Evolutionary conservation across 352 stramenopile species (phyloP).

Genomic region (Pythium plurisporium): DNA sequence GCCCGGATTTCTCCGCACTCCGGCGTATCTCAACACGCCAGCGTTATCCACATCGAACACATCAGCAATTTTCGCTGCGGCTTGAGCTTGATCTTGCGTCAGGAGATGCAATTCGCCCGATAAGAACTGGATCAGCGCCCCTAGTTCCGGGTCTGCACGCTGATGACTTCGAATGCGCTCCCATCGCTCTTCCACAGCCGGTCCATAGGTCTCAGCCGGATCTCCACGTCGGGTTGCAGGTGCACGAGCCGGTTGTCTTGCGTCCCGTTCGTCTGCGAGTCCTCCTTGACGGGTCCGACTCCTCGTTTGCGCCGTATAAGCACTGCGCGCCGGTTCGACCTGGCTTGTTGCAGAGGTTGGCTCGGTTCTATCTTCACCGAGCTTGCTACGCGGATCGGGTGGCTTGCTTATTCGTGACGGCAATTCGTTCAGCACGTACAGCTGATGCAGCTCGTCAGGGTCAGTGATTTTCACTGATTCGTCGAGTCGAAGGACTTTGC

Average conservation of each 20-base stretch:
- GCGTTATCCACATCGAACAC: constrained; percentile 1
- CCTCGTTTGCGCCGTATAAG: no score
- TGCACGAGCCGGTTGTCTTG: no score
- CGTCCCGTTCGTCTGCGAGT: no score
- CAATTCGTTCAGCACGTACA: neutral
- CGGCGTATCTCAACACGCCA: neutral
- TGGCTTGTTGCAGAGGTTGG: neutral
- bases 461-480: neutral
- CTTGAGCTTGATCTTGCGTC: neutral
- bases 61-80: neutral
- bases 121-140: neutral
- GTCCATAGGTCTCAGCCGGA: neutral
- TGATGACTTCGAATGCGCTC: neutral
- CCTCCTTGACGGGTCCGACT: no score
- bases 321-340: no score
- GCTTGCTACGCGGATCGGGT: neutral
- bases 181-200: neutral
- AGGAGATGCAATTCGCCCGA: neutral
- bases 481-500: neutral
- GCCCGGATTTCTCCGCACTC: neutral
- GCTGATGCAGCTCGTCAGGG: neutral
- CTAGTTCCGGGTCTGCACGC: neutral
- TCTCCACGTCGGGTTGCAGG: neutral
- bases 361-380: neutral
- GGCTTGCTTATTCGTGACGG: neutral